phyloP scores from a whole-genome alignment of 1,284 basidiomycete species.

The Microbotryum silenes-acaulis region DNA sequence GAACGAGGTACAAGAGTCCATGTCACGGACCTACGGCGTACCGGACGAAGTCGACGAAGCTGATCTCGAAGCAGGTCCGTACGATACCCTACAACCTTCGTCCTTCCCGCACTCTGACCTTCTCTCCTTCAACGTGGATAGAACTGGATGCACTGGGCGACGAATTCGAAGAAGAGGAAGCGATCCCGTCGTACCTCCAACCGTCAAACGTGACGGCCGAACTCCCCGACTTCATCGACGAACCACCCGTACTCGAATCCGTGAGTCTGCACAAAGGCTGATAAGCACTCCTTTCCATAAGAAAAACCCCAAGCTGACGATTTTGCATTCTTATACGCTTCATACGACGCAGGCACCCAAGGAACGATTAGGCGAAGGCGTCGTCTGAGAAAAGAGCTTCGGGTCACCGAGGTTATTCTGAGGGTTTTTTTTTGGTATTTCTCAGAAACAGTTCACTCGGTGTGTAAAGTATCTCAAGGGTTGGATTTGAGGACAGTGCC shows the following conservation, averaged over 20 bases:
- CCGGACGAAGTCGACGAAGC: conserved; percentile 98
- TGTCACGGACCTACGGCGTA: conserved; percentile 88
- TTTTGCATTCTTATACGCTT: neutral
- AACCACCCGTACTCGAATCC: conserved; percentile 51
- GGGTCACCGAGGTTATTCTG: no score
- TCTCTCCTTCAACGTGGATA: conserved; percentile 37
- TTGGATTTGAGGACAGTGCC: no score
- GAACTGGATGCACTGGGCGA: conserved; percentile 81
- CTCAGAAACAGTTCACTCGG: no score
- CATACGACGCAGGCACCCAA: conserved; percentile 15
- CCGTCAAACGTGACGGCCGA: conserved; percentile 60
- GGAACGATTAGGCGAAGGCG: conserved; percentile 26
- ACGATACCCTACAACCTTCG: no score
- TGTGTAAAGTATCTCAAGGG: no score
- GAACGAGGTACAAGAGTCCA: conserved; percentile 92
- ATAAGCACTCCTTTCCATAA: no score
- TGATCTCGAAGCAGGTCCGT: conserved; percentile 85
- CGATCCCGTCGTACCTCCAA: conserved; percentile 72
- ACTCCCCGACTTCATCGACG: conserved; percentile 79
- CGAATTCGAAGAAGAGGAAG: conserved; percentile 70
- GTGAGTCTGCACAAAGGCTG: neutral
- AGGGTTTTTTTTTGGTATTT: no score
- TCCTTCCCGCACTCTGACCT: neutral
- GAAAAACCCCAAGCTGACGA: neutral
- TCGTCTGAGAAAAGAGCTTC: conserved; percentile 9